These are phyloP conservation scores for Cladophialophora bantiana DNA, from an alignment of 2,329 filamentous ascomycete species.

Conservation along the genomic window DNA sequence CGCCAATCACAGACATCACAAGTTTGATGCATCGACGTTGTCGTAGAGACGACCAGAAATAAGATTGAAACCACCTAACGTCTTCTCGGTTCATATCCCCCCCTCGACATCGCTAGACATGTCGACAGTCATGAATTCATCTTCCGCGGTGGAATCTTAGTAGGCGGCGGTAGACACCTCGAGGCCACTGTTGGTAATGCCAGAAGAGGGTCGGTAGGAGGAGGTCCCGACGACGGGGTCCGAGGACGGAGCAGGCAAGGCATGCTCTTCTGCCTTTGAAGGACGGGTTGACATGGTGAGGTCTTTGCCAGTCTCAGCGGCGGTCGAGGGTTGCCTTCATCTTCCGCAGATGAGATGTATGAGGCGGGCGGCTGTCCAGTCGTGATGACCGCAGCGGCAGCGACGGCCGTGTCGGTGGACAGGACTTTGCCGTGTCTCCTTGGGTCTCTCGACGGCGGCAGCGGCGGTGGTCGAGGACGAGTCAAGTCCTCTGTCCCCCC, in stretches of 20 bases:
- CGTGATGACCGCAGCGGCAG: neutral
- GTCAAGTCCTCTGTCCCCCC: neutral
- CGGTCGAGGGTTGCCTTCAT: neutral
- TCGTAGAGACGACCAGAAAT: constrained; percentile 15
- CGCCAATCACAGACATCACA: constrained; percentile 8
- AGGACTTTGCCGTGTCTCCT: constrained; percentile 1
- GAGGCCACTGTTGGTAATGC: constrained; percentile 26
- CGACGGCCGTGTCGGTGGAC: constrained; percentile 9
- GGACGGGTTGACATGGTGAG: neutral
- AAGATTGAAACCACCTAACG: constrained; percentile 4
- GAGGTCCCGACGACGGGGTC: constrained; percentile 31
- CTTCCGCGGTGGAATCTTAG: neutral
- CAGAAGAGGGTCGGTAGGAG: constrained; percentile 33
- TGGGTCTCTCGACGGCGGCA: constrained; percentile 1
- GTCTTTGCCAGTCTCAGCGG: constrained; percentile 16
- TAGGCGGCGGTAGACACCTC: neutral
- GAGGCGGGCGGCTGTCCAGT: constrained; percentile 24
- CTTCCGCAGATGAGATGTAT: neutral
- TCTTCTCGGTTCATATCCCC: neutral
- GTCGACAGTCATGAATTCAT: neutral
- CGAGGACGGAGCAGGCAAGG: constrained; percentile 18
- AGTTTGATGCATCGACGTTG: constrained; percentile 11
- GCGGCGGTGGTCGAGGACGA: constrained; percentile 7
- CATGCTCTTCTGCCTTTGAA: constrained; percentile 31
- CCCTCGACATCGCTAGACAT: neutral